phyloP scores from a whole-genome alignment of 495 filamentous ascomycete species.

The Achaetomiella virescens region DNA sequence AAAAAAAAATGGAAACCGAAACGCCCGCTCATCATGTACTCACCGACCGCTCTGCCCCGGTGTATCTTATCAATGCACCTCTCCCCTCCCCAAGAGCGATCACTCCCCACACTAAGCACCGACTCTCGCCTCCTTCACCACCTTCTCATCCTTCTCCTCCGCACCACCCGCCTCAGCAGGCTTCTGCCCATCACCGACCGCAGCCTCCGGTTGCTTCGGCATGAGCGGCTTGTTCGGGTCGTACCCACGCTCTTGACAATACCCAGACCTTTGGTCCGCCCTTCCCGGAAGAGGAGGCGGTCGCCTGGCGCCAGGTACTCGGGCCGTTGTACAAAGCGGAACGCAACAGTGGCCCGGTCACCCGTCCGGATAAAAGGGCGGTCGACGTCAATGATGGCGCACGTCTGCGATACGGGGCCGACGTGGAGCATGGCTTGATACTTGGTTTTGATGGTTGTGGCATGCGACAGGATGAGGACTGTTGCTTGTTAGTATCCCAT shows the following conservation, averaged over 20 bases:
- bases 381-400: slow-evolving; percentile 95
- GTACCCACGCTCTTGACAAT: slow-evolving; percentile 89
- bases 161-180: background rate
- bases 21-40: background rate
- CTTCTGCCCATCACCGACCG: slow-evolving; percentile 3
- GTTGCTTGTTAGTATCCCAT: background rate
- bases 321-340: slow-evolving; percentile 91
- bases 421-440: slow-evolving; percentile 99
- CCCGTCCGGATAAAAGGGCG: slow-evolving; percentile 92
- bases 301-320: slow-evolving; percentile 89
- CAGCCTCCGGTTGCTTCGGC: slow-evolving; percentile 21
- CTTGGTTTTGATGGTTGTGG: slow-evolving; percentile 96
- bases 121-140: slow-evolving; percentile 1
- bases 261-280: slow-evolving; percentile 88
- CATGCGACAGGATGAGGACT: slow-evolving; percentile 93
- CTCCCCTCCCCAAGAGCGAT: no score
- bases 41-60: background rate
- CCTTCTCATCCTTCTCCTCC: background rate
- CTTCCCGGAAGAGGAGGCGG: slow-evolving; percentile 87
- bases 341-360: slow-evolving; percentile 85
- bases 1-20: background rate
- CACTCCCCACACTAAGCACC: background rate
- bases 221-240: slow-evolving; percentile 50
- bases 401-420: slow-evolving; percentile 90
- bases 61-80: no score